These are phyloP conservation scores for Calamus simplicifolius DNA, from an alignment of 176 grass and related monocot genomes.

Conservation along the genomic window DNA sequence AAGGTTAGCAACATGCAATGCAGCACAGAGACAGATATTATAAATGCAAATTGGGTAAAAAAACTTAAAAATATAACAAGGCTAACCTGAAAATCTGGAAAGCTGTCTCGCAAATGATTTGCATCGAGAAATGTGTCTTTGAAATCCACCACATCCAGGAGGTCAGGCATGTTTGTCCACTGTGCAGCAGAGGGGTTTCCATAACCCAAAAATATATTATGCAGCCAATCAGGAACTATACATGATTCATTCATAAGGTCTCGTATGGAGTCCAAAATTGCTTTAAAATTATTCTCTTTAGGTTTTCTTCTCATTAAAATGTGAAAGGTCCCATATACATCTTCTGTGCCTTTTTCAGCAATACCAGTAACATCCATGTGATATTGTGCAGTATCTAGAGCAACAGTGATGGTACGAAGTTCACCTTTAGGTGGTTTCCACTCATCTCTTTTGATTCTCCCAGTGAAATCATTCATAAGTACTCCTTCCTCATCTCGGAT, in stretches of 20 bases:
- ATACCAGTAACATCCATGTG: conserved; percentile 71
- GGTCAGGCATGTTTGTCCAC: conserved; percentile 88
- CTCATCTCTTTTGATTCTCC: conserved; percentile 92
- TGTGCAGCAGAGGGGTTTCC: conserved; percentile 89
- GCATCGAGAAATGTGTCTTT: conserved; percentile 98
- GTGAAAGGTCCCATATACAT: conserved; percentile 91
- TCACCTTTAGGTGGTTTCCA: conserved; percentile 98
- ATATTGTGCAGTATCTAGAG: conserved; percentile 88
- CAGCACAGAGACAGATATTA: neutral
- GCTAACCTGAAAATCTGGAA: conserved; percentile 77
- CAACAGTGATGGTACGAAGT: conserved; percentile 78
- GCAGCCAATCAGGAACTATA: conserved; percentile 96
- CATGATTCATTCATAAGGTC: conserved; percentile 99
- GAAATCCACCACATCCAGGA: conserved; percentile 86
- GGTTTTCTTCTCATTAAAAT: conserved; percentile 97
- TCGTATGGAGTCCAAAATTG: conserved; percentile 95
- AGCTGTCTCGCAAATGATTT: conserved; percentile 64
- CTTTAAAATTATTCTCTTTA: conserved; percentile 99
- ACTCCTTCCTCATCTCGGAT: conserved; percentile 81
- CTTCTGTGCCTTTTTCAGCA: conserved; percentile 71
- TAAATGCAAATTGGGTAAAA: neutral
- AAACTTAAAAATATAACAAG: conserved; percentile 11
- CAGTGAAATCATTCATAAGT: conserved; percentile 99
- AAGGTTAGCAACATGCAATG: neutral
- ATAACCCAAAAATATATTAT: conserved; percentile 98